Conservation (phyloP, 225 moss, liverwort and hornwort species). For the Pseudisothecium myosuroides region DNA sequence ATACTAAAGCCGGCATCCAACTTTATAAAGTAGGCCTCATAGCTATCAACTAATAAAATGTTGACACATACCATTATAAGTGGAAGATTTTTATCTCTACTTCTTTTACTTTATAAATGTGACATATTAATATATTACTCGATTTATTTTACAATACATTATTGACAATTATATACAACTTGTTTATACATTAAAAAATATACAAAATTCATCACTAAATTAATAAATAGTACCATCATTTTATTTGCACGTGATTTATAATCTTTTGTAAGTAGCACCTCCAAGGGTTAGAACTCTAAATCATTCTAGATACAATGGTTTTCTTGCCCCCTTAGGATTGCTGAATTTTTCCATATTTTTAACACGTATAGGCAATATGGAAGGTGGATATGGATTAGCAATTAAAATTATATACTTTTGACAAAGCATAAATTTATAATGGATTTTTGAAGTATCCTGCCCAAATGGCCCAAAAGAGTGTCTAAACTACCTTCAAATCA, state of each 20-base stretch:
- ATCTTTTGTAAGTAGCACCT: neutral
- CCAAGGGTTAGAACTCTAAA: fast-evolving
- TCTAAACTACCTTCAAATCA: neutral
- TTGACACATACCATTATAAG: neutral
- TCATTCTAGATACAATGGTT: fast-evolving
- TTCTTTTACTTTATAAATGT: neutral
- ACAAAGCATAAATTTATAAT: neutral
- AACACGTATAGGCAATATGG: neutral
- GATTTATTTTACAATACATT: neutral
- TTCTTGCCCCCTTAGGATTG: fast-evolving
- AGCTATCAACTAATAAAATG: neutral
- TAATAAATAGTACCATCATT: neutral
- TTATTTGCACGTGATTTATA: neutral
- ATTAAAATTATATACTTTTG: neutral
- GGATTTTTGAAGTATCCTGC: neutral
- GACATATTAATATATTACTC: neutral
- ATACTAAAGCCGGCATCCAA: neutral
- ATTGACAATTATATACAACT: neutral
- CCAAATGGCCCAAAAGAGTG: neutral
- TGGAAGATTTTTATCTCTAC: neutral
- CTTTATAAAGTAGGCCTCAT: neutral
- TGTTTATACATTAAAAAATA: neutral
- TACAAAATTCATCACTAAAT: neutral
- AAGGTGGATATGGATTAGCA: neutral
- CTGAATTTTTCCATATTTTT: neutral